Percentiles rank a stretch among this genome's conserved stretches.
Conservation (phyloP, 768 basidiomycete genomes). For the Infundibulicybe gibba region DNA sequence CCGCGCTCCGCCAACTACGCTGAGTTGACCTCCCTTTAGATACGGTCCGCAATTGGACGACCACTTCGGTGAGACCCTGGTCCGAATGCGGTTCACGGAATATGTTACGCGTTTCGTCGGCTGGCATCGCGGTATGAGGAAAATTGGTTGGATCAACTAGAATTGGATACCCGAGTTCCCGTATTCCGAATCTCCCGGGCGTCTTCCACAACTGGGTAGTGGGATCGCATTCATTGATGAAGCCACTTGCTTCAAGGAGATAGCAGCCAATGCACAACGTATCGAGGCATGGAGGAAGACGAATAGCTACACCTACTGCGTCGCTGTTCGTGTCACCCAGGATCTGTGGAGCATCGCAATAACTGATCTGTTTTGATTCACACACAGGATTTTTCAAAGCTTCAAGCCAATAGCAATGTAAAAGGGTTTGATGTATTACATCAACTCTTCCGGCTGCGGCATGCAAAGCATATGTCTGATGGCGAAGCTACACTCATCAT, state of each 20-base stretch:
- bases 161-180: constrained; percentile 66
- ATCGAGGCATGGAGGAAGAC: constrained; percentile 95
- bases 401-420: constrained; percentile 53
- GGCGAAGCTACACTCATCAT: constrained; percentile 75
- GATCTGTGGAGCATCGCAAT: background rate
- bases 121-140: constrained; percentile 88
- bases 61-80: constrained; percentile 87
- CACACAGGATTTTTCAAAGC: constrained; percentile 63
- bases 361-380: background rate
- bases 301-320: constrained; percentile 70
- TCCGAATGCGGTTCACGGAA: constrained; percentile 87
- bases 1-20: background rate
- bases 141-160: constrained; percentile 72
- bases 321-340: constrained; percentile 42
- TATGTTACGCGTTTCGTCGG: constrained; percentile 86
- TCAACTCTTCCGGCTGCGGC: constrained; percentile 79
- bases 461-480: constrained; percentile 68
- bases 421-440: constrained; percentile 82
- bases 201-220: constrained; percentile 61
- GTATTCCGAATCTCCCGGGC: constrained; percentile 46
- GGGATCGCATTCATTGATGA: constrained; percentile 84
- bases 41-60: constrained; percentile 83
- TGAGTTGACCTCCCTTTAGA: constrained; percentile 37
- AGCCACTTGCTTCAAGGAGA: constrained; percentile 56
- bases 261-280: constrained; percentile 71